Conservation (phyloP, 768 basidiomycete species). For the Solioccasus polychromus region DNA sequence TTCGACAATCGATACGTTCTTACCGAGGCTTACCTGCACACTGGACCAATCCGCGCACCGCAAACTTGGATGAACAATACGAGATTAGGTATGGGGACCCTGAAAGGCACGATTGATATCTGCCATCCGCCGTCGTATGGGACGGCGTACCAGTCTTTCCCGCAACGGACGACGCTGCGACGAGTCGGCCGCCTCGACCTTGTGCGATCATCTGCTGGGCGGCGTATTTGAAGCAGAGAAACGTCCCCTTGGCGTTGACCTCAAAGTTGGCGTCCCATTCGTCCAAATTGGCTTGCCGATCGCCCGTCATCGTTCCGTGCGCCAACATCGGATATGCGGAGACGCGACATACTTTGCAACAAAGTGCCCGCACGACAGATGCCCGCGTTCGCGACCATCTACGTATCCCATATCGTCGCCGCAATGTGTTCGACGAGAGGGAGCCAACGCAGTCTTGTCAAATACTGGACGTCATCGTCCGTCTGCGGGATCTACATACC, state of each 20-base stretch:
- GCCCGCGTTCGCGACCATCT: conserved; percentile 17
- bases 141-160: too few species aligned
- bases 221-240: conserved; percentile 25
- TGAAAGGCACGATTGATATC: background rate
- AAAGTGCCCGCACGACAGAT: conserved; percentile 3
- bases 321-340: background rate
- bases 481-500: conserved; percentile 3
- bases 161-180: background rate
- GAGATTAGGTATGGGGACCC: conserved; percentile 8
- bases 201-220: conserved; percentile 24
- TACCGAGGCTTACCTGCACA: conserved; percentile 20
- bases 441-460: background rate
- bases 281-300: conserved; percentile 9
- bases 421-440: too few species aligned
- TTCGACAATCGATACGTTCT: too few species aligned
- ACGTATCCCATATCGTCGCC: too few species aligned
- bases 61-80: conserved; percentile 15
- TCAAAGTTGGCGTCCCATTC: conserved; percentile 28
- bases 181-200: conserved; percentile 5
- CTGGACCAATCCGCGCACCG: conserved; percentile 6
- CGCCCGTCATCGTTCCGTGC: too few species aligned
- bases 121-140: background rate
- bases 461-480: background rate
- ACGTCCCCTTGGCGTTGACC: conserved; percentile 16
- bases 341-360: conserved; percentile 7